Evolutionary conservation across 2,329 filamentous ascomycete species (phyloP), one percentile per base, ranked within the genome.

Genomic region (Stemphylium beticola): DNA sequence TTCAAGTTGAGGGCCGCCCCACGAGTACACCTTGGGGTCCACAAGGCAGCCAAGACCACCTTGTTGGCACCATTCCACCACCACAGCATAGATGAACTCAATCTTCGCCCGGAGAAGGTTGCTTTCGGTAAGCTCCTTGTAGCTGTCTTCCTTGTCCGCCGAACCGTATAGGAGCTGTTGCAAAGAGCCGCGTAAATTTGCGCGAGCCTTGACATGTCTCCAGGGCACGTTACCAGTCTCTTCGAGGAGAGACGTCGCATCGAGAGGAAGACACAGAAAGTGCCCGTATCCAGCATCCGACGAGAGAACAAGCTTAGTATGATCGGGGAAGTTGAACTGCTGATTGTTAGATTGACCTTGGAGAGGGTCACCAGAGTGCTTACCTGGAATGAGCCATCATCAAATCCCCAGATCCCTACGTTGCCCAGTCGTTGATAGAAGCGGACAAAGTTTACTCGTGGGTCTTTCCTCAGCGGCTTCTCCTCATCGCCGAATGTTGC

Each of bases 261-360:
- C 85, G n/a, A 85, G 79, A 0, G 89, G 85, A 17, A 93, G 84
- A 67, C 91, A 88, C 78, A 90, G 90, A 70, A 92, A 91, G 70
- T 91, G 88, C 63, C 89, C 88, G 81, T 87, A 89, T 1, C 83
- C 85, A n/a, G 89, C 90, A 26, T 88, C 85, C 1, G 87, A 79
- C 53, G 91, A 90, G 22, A 95, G 78, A 11, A 93, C 88, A 49
- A 95, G 84, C 76, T 95, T 95, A 55, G 91, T 93, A 73, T 95
- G 91, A 64, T 95, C 91, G 2, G 91, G 90, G 74, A 95, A 95
- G 77, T 95, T 93, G 76, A 93, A 90, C 84, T 92, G 61, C n/a
- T 4, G 12, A 45, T n/a, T 38, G 45, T 61, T 48, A 61, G 58
- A 42, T 34, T 12, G 17, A 18, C 20, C 12, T 34, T 33, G 18